Evolutionary conservation across 179 eudicot species (phyloP), one percentile per base, ranked within the genome.

Genomic region (Pouteria campechiana): DNA sequence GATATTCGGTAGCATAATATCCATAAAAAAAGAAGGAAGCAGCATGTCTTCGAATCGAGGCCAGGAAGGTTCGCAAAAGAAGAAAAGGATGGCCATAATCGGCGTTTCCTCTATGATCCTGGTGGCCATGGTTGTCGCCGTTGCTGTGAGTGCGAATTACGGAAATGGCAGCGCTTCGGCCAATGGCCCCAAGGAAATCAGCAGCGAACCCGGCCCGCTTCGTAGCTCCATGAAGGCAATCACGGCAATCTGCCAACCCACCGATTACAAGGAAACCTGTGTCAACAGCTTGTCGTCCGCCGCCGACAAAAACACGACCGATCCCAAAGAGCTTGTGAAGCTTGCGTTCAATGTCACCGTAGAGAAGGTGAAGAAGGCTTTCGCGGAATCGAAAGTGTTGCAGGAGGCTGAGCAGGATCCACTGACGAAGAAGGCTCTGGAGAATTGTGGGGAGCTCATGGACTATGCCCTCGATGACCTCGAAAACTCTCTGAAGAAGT

Each of bases 391-490:
- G 7, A 38, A 33, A 23, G 5, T 60, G 3, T 36, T 76, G 7
- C 48, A 63, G 7, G 28, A 40, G 5, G 29, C 50, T 3, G 14
- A 43, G n/a, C 55, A 69, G 34, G 78, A 76, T 20, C 49, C 59
- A 0, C 46, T 60, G 32, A 46, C 51, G 4, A 1, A 44, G 0
- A 55, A 46, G 10, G 76, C 78, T 5, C 7, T 69, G 7, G 50
- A 50, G 8, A 52, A 39, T 15, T 77, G 90, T 43, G 44, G 32
- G 8, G 52, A 52, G 25, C 47, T 61, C 11, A 34, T 73, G 50
- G 51, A 70, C 15, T 51, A 47, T 20, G 62, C 85, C 7, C 55
- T 77, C 6, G 32, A 53, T 7, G 81, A 77, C 15, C 58, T 80
- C 1, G 35, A 65, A 1, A 52, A 44, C 3, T 64, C 85, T 11